phyloP scores from a whole-genome alignment of 2,329 filamentous ascomycete genomes.

The Metarhizium album region DNA sequence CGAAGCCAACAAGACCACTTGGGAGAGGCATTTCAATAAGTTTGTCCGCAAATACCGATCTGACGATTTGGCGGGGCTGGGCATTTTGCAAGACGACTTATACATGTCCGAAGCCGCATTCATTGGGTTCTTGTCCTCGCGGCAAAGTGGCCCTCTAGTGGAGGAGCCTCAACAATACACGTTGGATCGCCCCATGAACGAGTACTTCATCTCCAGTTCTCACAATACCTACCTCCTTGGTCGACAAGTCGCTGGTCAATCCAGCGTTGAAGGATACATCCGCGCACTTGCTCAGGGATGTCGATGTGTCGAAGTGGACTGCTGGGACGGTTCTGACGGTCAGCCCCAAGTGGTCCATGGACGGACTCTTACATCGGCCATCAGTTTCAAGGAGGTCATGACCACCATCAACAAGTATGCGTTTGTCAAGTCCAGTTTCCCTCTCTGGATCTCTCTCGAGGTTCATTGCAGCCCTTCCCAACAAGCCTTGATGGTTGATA shows the following conservation, averaged over 20 bases:
- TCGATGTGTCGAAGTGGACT: constrained; percentile 93
- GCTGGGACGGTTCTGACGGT: constrained; percentile 87
- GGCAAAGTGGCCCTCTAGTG: constrained; percentile 57
- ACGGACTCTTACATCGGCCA: constrained; percentile 75
- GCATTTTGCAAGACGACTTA: constrained; percentile 34
- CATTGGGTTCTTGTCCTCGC: constrained; percentile 64
- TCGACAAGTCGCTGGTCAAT: constrained; percentile 78
- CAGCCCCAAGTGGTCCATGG: constrained; percentile 87
- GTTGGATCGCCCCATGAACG: constrained; percentile 78
- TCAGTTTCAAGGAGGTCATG: constrained; percentile 86
- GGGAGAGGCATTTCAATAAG: constrained; percentile 63
- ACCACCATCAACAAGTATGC: constrained; percentile 91
- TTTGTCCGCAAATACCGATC: constrained; percentile 50
- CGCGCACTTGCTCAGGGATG: constrained; percentile 78
- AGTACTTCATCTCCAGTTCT: constrained; percentile 97
- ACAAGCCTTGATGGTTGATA: constrained; percentile 79
- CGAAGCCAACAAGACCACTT: constrained; percentile 50
- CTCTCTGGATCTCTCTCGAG: constrained; percentile 88
- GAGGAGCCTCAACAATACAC: constrained; percentile 48
- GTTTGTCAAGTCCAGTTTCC: constrained; percentile 77
- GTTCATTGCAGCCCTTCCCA: constrained; percentile 82
- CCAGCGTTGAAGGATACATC: constrained; percentile 93
- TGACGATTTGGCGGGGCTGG: constrained; percentile 32
- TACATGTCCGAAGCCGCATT: constrained; percentile 70
- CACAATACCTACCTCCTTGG: constrained; percentile 97